Evolutionary conservation across 345 rosid genomes (phyloP), one percentile per base, ranked within the genome.

Genomic region (Arabidopsis arenosa): DNA sequence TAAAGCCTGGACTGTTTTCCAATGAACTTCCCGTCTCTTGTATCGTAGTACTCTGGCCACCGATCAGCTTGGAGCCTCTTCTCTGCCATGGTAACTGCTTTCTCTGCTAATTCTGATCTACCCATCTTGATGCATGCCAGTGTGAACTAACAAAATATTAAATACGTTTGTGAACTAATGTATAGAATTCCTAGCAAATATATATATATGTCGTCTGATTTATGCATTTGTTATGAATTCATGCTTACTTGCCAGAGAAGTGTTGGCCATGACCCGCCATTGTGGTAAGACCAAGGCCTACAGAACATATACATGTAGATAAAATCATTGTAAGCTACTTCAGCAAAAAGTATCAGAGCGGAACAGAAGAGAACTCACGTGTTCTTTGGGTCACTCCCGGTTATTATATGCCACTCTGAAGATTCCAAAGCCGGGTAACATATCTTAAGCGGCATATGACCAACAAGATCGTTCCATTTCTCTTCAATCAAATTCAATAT

Each of bases 251-350:
- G 97, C 98, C 97, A 92, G 10, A 94, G 87, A 30, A 94, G 90
- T 49, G 97, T 90, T 13, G 98, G 98, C 98, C 96, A 94, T n/a
- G 96, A 90, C 63, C 96, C 95, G 52, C 82, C 95, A 80, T 94
- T 94, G 80, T 94, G 98, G 76, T 94, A 94, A 43, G 97, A 94
- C 97, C 98, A 94, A 54, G 97, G 95, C 79, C 96, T 90, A 85
- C 81, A 85, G 30, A 66, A 79, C 9, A 47, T 4, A 30, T 2
- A 49, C 2, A 66, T 17, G 17, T 10, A 41, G 63, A 51, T 28
- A 9, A 55, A 36, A 26, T 39, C 8, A 71, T 63, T 5, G 52
- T 37, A 18, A 58, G 51, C 15, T 70, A 61, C 12, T 35, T 47
- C n/a, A 43, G 44, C 32, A 17, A 69, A 70, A 48, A 78, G 15